phyloP scores from a whole-genome alignment of 352 stramenopile genomes.

The Plasmopara halstedii region DNA sequence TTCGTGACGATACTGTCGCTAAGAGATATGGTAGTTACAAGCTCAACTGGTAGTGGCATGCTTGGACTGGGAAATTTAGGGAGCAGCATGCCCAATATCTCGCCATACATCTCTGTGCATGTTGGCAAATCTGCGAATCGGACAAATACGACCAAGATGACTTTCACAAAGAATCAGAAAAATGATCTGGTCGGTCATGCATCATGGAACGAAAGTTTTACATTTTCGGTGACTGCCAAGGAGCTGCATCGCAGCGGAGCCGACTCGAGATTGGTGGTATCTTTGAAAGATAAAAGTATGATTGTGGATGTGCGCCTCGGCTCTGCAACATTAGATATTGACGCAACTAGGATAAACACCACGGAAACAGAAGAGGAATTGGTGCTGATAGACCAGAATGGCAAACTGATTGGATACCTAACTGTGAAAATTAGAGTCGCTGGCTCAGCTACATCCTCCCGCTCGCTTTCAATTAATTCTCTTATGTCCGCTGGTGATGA shows the following conservation, averaged over 20 bases:
- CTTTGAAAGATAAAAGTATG: constrained; percentile 37
- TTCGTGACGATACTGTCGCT: constrained; percentile 59
- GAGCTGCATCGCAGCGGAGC: constrained; percentile 33
- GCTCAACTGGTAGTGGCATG: constrained; percentile 54
- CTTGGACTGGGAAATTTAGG: constrained; percentile 67
- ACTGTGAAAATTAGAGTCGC: constrained; percentile 30
- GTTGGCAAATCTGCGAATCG: constrained; percentile 58
- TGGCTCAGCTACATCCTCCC: constrained; percentile 25
- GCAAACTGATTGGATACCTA: constrained; percentile 23
- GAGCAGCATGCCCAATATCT: constrained; percentile 69
- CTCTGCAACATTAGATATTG: constrained; percentile 21
- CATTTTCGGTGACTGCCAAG: constrained; percentile 51
- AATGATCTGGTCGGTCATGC: constrained; percentile 39
- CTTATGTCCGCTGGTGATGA: constrained; percentile 19
- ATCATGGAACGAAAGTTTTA: constrained; percentile 79
- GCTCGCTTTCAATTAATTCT: constrained; percentile 23
- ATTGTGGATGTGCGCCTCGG: constrained; percentile 28
- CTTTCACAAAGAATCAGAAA: constrained; percentile 34
- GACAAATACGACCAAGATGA: constrained; percentile 69
- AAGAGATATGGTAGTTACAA: constrained; percentile 51
- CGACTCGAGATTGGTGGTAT: constrained; percentile 28
- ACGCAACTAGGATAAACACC: constrained; percentile 17
- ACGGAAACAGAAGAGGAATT: constrained; percentile 17
- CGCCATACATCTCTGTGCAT: constrained; percentile 71
- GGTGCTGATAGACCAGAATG: constrained; percentile 21